phyloP scores from a whole-genome alignment of 23 red algal genomes.

The Cyanidium caldarium region DNA sequence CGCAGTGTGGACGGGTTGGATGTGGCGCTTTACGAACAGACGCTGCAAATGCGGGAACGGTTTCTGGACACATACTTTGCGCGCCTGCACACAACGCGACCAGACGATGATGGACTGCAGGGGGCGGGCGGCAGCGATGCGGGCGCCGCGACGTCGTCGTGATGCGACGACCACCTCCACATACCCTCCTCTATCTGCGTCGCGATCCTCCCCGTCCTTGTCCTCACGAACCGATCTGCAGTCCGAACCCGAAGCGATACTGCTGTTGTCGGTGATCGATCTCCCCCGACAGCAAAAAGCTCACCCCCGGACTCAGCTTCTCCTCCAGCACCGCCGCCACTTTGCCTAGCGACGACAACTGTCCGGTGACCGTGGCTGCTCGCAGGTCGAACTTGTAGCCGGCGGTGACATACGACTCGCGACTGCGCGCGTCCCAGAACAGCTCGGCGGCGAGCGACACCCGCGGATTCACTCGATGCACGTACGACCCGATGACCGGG shows the following conservation, averaged over 20 bases:
- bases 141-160: too few species aligned
- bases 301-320: slow-evolving; percentile 65
- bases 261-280: slow-evolving; percentile 73
- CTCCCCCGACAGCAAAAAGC: slow-evolving; percentile 66
- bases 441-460: slow-evolving; percentile 62
- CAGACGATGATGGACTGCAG: too few species aligned
- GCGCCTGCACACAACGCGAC: too few species aligned
- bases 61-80: background rate
- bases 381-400: slow-evolving; percentile 87
- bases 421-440: slow-evolving; percentile 58
- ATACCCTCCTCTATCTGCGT: too few species aligned
- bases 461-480: slow-evolving; percentile 57
- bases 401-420: slow-evolving; percentile 47
- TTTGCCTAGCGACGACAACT: slow-evolving; percentile 62
- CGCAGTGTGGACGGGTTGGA: background rate
- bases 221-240: slow-evolving; percentile 49
- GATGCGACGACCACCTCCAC: too few species aligned
- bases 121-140: too few species aligned
- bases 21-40: background rate
- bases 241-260: slow-evolving; percentile 84
- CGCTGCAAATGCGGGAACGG: background rate
- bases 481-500: slow-evolving; percentile 65
- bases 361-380: slow-evolving; percentile 52
- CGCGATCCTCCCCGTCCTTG: too few species aligned
- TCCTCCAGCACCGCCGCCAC: slow-evolving; percentile 79